Base-by-base conservation (phyloP, 306 rosid species). In the Pterocarpus santalinus region DNA sequence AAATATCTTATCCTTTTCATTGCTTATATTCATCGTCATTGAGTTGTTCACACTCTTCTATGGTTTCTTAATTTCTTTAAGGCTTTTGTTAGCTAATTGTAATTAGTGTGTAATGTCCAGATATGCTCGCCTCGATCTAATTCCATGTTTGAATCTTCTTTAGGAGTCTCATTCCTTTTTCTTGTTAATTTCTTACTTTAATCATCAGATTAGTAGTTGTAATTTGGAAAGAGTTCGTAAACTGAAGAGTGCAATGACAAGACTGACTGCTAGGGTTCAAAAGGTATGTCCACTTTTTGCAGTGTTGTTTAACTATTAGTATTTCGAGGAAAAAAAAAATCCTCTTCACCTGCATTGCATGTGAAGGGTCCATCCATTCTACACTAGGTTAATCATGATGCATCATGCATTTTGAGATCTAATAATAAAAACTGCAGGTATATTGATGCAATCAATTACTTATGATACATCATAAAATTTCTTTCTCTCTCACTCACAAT, bases 161-260 rank as follows among this genome's bases (percentile, higher is more conserved):
- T 1, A 22, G 28, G 28, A 22, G 28, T 22, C 28, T 22, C 28
- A 22, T 22, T 22, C 28, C 28, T 22, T 22, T 22, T 22, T 22
- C 28, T 22, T 22, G 28, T 22, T 22, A 22, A 22, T 22, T 22
- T 22, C 28, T 22, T 22, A 1, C 28, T 22, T 22, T 22, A 22
- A 22, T 22, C 28, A 22, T 22, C 90, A 95, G 99, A 91, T 95
- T 85, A 89, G 97, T 74, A 93, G 97, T 82, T 95, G 99, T 82
- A 95, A 95, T 88, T 88, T 95, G 95, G 97, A 95, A 84, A 89
- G 95, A 81, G 99, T 95, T 80, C 97, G 97, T 84, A 95, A 93
- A 85, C 57, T 93, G 86, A 95, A 95, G 87, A 91, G 99, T 89
- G 95, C 95, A 72, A 95, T 95, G 97, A 95, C 99, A 15, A 91